phyloP scores from a whole-genome alignment of 805 yeast species.

The Candida yuanshanica region DNA sequence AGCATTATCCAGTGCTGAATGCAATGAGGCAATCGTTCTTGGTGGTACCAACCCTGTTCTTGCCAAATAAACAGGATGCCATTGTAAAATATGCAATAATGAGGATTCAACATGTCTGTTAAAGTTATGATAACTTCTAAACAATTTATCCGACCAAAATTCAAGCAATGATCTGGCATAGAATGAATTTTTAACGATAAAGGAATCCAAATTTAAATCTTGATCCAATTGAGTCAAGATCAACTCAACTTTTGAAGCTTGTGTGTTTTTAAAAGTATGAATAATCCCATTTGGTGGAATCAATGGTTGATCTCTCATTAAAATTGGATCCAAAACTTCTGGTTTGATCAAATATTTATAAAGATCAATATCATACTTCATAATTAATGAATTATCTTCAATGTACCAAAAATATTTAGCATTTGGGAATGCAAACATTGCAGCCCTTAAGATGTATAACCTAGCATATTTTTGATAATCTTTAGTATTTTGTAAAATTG shows the following conservation, averaged over 20 bases:
- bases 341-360: slow-evolving; percentile 54
- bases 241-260: slow-evolving; percentile 49
- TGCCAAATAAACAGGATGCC: slow-evolving; percentile 84
- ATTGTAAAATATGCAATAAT: slow-evolving; percentile 80
- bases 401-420: slow-evolving; percentile 90
- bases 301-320: slow-evolving; percentile 67
- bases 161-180: slow-evolving; percentile 69
- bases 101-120: slow-evolving; percentile 58
- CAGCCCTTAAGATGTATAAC: slow-evolving; percentile 65
- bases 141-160: slow-evolving; percentile 69
- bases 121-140: slow-evolving; percentile 57
- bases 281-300: slow-evolving; percentile 63
- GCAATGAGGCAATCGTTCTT: slow-evolving; percentile 45
- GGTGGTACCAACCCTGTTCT: slow-evolving; percentile 70
- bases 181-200: slow-evolving; percentile 62
- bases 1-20: slow-evolving; percentile 30
- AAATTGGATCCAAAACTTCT: slow-evolving; percentile 54
- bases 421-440: slow-evolving; percentile 89
- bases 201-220: slow-evolving; percentile 63
- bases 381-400: slow-evolving; percentile 71
- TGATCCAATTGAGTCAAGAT: slow-evolving; percentile 65
- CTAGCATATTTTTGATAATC: slow-evolving; percentile 56
- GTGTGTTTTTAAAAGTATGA: slow-evolving; percentile 58
- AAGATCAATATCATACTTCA: slow-evolving; percentile 62
- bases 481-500: slow-evolving; percentile 36